phyloP scores from a whole-genome alignment of 179 eudicot species.

The Beta macrorhiza region DNA sequence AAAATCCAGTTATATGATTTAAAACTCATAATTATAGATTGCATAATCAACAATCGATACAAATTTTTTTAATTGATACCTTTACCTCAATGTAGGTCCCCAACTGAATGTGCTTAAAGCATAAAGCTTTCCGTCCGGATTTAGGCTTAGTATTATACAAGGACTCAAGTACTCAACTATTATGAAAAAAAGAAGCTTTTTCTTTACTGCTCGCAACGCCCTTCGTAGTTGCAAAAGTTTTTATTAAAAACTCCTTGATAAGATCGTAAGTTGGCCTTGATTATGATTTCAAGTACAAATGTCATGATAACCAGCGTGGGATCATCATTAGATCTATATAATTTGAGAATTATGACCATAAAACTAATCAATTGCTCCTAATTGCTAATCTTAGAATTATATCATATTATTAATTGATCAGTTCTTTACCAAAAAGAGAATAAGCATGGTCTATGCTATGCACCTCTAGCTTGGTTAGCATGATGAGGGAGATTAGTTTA shows the following conservation, averaged over 20 bases:
- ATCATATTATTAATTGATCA: background rate
- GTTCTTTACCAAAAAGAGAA: background rate
- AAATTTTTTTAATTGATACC: too few relatives aligned
- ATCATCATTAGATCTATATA: background rate
- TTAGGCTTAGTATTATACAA: too few relatives aligned
- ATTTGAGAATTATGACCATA: background rate
- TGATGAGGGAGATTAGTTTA: too few relatives aligned
- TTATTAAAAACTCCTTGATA: background rate
- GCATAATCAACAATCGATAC: too few relatives aligned
- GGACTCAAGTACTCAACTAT: too few relatives aligned
- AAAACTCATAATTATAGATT: too few relatives aligned
- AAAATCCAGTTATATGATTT: too few relatives aligned
- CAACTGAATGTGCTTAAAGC: too few relatives aligned
- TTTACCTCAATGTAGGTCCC: too few relatives aligned
- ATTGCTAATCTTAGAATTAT: background rate
- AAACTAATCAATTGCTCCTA: background rate
- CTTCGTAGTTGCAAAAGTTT: background rate
- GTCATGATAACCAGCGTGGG: slow-evolving; percentile 14
- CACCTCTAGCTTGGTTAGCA: too few relatives aligned
- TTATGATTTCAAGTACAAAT: slow-evolving; percentile 10
- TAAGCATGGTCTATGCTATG: background rate
- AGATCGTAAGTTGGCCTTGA: background rate
- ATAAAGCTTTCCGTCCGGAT: too few relatives aligned
- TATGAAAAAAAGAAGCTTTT: background rate
- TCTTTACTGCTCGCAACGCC: background rate